Evolutionary conservation across 768 basidiomycete genomes (phyloP), one percentile per base, ranked within the genome.

Genomic region (Collybiopsis luxurians): DNA sequence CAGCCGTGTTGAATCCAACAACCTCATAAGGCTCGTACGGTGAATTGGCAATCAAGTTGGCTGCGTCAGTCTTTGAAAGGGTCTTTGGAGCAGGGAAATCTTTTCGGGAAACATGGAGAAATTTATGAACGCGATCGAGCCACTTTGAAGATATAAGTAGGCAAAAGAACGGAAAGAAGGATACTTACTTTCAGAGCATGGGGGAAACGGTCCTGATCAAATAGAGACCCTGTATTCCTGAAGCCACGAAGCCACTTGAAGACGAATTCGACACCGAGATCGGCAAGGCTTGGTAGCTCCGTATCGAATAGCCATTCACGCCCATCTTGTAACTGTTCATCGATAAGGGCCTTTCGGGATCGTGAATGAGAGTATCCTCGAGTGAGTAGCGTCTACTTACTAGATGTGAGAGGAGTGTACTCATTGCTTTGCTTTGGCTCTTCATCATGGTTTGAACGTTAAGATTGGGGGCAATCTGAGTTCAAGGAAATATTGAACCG

Each of bases 251-350:
- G 63, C 83, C 83, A 85, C 6, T 65, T 63, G 58, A 78, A 68
- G 4, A 79, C 62, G 59, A 82, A 81, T 58, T 84, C 76, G 7
- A 79, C 71, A 2, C 80, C 75, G 31, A 85, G 65, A 63, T 86
- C 85, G 5, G 76, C 79, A 23, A 83, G 66, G 40, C 79, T 73
- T 9, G 84, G 82, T 0, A 69, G 56, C 55, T 76, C 76, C 0
- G 84, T 83, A 59, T 83, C 74, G 56, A 85, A 77, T 9, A 84
- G 69, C 82, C 83, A 87, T 62, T 79, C 76, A 2, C 84, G 74
- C 23, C 73, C 79, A 63, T 84, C 82, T 15, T 69, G 64, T 27
- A 85, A 69, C 64, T 85, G 71, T 31, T 74, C 70, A 57, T 78
- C 73, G 11, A 75, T 38, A 23, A 75, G 60, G n/a, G 64, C 59